Evolutionary conservation across 805 yeast species (phyloP).

Genomic region (baker's yeast (Saccharomyces cerevisiae)): DNA sequence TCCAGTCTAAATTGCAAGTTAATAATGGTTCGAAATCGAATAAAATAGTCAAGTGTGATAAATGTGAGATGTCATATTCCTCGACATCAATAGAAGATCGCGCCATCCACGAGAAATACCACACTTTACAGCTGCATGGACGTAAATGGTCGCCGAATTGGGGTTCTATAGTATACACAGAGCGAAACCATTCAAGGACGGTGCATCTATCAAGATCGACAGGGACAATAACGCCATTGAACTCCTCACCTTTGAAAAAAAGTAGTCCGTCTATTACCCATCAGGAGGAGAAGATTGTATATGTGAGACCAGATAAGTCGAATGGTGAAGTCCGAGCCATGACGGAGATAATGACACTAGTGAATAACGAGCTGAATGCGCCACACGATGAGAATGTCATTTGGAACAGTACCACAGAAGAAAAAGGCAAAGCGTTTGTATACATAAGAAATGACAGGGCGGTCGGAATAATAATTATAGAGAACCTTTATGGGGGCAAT

Average conservation of each 20-base stretch:
- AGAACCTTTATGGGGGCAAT: slow-evolving; percentile 17
- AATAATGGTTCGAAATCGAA: background rate
- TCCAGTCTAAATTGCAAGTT: background rate
- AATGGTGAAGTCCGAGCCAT: slow-evolving; percentile 30
- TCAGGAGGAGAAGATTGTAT: background rate
- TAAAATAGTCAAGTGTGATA: slow-evolving; percentile 13
- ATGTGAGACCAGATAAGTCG: slow-evolving; percentile 24
- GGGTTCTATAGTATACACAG: slow-evolving; percentile 23
- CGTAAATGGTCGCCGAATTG: slow-evolving; percentile 38
- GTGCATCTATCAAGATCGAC: background rate
- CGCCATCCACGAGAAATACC: slow-evolving; percentile 42
- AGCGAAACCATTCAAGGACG: background rate
- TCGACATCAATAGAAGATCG: slow-evolving; percentile 13
- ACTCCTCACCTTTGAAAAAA: background rate
- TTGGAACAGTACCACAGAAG: slow-evolving; percentile 25
- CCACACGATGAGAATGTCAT: slow-evolving; percentile 39
- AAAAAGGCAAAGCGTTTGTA: slow-evolving; percentile 41
- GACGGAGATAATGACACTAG: slow-evolving; percentile 40
- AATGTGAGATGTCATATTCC: slow-evolving; percentile 26
- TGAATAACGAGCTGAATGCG: slow-evolving; percentile 54
- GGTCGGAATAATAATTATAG: slow-evolving; percentile 51
- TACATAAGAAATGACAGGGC: slow-evolving; percentile 40
- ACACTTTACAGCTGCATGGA: slow-evolving; percentile 42
- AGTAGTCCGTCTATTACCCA: background rate
- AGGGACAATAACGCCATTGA: background rate